Evolutionary conservation across 2,329 filamentous ascomycete species (phyloP).

Genomic region (Aspergillus calidoustus): DNA sequence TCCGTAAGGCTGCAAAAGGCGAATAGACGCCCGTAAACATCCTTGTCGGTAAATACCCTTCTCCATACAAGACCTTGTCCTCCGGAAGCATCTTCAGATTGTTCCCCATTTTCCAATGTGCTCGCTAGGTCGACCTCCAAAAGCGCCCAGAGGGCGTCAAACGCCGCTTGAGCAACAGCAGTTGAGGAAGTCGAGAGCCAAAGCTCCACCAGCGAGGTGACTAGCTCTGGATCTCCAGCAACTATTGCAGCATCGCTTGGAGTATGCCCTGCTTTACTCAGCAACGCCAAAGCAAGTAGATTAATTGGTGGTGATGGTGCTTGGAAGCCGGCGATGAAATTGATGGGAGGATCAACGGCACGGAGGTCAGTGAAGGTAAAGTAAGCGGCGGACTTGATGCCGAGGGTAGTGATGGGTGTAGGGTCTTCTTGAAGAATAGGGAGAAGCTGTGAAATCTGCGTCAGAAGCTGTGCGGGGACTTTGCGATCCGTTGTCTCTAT

Average conservation of each 20-base stretch:
- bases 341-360: conserved; percentile 52
- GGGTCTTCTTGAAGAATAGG: conserved; percentile 63
- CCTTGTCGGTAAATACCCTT: conserved; percentile 63
- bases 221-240: conserved; percentile 59
- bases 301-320: conserved; percentile 59
- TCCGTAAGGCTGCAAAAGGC: conserved; percentile 55
- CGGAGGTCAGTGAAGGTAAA: conserved; percentile 57
- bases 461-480: conserved; percentile 46
- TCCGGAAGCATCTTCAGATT: conserved; percentile 28
- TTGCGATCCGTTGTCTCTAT: conserved; percentile 39
- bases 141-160: conserved; percentile 57
- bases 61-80: conserved; percentile 64
- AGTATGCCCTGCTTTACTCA: conserved; percentile 59
- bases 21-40: conserved; percentile 63
- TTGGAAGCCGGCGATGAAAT: conserved; percentile 60
- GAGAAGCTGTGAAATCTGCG: conserved; percentile 56
- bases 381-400: conserved; percentile 54
- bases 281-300: conserved; percentile 57
- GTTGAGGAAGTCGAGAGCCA: conserved; percentile 63
- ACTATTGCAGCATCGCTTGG: conserved; percentile 62
- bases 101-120: conserved; percentile 33
- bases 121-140: conserved; percentile 55
- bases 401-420: conserved; percentile 57
- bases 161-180: conserved; percentile 59
- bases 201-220: conserved; percentile 59